Evolutionary conservation across 1,284 basidiomycete species (phyloP).

Genomic region (Taiwanofungus camphoratus): DNA sequence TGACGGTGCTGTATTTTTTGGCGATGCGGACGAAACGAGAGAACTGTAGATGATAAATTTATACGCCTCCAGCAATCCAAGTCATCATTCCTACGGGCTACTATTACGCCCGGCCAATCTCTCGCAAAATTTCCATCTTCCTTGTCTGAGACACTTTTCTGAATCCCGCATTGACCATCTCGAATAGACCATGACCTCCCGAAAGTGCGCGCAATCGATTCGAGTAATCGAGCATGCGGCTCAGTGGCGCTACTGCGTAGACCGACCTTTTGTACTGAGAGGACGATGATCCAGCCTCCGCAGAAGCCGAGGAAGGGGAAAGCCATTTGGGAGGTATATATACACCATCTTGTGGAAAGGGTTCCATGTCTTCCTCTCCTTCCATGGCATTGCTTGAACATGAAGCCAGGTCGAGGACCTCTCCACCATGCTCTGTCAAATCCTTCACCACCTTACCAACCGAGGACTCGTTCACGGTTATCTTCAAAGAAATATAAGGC

Average conservation of each 20-base stretch:
- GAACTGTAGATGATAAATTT: constrained; percentile 36
- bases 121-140: constrained; percentile 62
- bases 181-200: constrained; percentile 77
- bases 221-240: constrained; percentile 77
- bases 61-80: constrained; percentile 12
- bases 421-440: constrained; percentile 68
- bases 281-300: constrained; percentile 23
- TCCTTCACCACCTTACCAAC: constrained; percentile 75
- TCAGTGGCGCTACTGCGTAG: constrained; percentile 69
- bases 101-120: constrained; percentile 64
- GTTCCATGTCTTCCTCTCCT: constrained; percentile 39
- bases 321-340: constrained; percentile 71
- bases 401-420: constrained; percentile 59
- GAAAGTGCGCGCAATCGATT: constrained; percentile 73
- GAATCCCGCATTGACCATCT: constrained; percentile 76
- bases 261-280: constrained; percentile 52
- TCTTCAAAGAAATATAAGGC: constrained; percentile 63
- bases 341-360: constrained; percentile 53
- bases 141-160: constrained; percentile 53
- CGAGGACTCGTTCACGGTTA: constrained; percentile 57
- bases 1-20: constrained; percentile 67
- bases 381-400: constrained; percentile 29
- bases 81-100: constrained; percentile 4
- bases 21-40: constrained; percentile 70
- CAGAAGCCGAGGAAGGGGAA: constrained; percentile 58